These are phyloP conservation scores for Fusarium miscanthi DNA, from an alignment of 2,329 filamentous ascomycete species.

Conservation along the genomic window DNA sequence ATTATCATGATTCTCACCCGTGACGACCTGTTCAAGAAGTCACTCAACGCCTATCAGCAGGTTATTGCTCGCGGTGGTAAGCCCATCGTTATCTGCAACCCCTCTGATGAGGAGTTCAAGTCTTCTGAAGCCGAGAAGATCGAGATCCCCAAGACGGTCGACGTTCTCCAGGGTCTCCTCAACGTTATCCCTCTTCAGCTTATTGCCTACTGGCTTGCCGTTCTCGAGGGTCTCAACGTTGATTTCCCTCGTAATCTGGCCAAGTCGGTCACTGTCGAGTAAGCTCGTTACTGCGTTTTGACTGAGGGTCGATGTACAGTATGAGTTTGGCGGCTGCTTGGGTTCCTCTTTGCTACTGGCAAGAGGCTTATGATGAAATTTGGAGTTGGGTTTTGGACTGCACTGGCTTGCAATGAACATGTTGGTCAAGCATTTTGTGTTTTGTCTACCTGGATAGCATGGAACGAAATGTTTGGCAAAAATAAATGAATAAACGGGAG, in stretches of 20 bases:
- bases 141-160: conserved; percentile 94
- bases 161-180: conserved; percentile 93
- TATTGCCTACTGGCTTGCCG: conserved; percentile 98
- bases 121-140: conserved; percentile 93
- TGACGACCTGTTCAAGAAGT: conserved; percentile 96
- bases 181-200: conserved; percentile 98
- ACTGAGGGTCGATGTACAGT: conserved; percentile 33
- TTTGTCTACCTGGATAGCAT: conserved; percentile 42
- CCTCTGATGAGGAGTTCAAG: conserved; percentile 88
- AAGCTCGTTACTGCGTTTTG: conserved; percentile 53
- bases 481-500: conserved; percentile 38
- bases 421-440: conserved; percentile 38
- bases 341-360: conserved; percentile 34
- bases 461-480: conserved; percentile 34
- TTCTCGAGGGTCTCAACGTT: conserved; percentile 94
- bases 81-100: conserved; percentile 99
- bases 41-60: conserved; percentile 99
- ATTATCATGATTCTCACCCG: conserved; percentile 99
- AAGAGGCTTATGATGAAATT: conserved; percentile 43
- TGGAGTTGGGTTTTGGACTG: conserved; percentile 46
- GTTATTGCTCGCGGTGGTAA: conserved; percentile 96
- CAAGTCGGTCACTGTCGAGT: conserved; percentile 99
- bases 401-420: conserved; percentile 40
- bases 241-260: conserved; percentile 99
- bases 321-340: conserved; percentile 32